phyloP scores from a whole-genome alignment of 805 yeast species.

The Candida hispaniensis region DNA sequence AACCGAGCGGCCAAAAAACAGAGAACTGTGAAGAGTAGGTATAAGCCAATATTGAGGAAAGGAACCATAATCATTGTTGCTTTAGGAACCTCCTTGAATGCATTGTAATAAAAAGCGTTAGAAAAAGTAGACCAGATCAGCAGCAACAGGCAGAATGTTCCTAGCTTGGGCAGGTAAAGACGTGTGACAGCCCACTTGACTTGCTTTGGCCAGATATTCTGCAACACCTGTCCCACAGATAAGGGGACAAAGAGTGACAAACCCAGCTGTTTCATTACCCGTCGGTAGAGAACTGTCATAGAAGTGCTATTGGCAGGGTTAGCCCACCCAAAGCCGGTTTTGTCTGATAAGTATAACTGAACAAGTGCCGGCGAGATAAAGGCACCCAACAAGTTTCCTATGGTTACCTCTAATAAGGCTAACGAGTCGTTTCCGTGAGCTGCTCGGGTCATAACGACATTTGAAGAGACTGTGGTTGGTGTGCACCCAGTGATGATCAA shows the following conservation, averaged over 20 bases:
- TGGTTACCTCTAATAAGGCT: slow-evolving; percentile 72
- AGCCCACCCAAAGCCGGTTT: slow-evolving; percentile 57
- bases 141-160: slow-evolving; percentile 66
- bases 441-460: slow-evolving; percentile 80
- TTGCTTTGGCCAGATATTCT: slow-evolving; percentile 56
- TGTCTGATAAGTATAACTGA: slow-evolving; percentile 50
- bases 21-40: slow-evolving; percentile 60
- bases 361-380: slow-evolving; percentile 78
- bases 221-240: slow-evolving; percentile 78
- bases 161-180: slow-evolving; percentile 58
- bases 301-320: slow-evolving; percentile 52
- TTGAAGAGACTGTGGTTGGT: slow-evolving; percentile 87
- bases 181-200: slow-evolving; percentile 49
- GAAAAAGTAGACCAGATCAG: slow-evolving; percentile 74
- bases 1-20: slow-evolving; percentile 47
- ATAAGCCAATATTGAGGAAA: slow-evolving; percentile 73
- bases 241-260: slow-evolving; percentile 73
- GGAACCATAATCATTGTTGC: slow-evolving; percentile 64
- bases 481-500: slow-evolving; percentile 73
- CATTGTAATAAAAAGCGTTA: slow-evolving; percentile 74
- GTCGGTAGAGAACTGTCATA: slow-evolving; percentile 48
- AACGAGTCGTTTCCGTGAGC: slow-evolving; percentile 77
- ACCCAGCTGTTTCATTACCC: slow-evolving; percentile 84
- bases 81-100: slow-evolving; percentile 61
- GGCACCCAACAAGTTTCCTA: slow-evolving; percentile 78